phyloP scores from a whole-genome alignment of 371 early-diverging fungal genomes.

The Mortierella sp. region DNA sequence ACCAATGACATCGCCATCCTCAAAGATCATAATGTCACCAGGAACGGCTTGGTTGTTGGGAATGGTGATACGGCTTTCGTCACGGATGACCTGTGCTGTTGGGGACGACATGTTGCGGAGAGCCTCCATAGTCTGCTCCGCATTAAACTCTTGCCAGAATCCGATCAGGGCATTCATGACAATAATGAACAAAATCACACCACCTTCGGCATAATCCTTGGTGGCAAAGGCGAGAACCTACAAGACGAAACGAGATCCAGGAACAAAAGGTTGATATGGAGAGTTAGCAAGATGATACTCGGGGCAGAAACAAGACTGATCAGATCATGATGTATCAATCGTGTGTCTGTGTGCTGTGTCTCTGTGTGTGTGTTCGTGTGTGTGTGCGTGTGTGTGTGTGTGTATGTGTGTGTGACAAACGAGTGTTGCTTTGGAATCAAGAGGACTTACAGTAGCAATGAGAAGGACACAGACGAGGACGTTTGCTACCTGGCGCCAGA shows the following conservation, averaged over 20 bases:
- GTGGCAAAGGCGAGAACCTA: constrained; percentile 64
- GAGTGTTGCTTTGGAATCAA: no score
- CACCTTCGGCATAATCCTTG: constrained; percentile 72
- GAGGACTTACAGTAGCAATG: constrained; percentile 63
- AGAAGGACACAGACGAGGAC: constrained; percentile 85
- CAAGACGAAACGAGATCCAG: background rate
- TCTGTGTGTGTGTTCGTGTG: no score
- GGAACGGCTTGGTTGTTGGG: constrained; percentile 82
- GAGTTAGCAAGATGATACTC: background rate
- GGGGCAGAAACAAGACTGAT: background rate
- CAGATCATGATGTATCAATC: no score
- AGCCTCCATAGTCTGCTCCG: constrained; percentile 90
- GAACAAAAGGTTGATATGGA: background rate
- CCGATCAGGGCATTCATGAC: constrained; percentile 83
- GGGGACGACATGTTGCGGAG: constrained; percentile 83
- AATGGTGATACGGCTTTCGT: constrained; percentile 70
- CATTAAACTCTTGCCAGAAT: constrained; percentile 88
- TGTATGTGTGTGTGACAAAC: no score
- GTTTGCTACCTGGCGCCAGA: constrained; percentile 82
- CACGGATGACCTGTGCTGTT: constrained; percentile 79
- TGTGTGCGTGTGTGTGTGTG: no score
- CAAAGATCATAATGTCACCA: constrained; percentile 87
- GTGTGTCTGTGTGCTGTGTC: no score
- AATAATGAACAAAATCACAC: constrained; percentile 79
- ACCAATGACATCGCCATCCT: constrained; percentile 88